A percentile compares a stretch with the other conserved stretches of the same genome.
These are phyloP conservation scores for Coix lacrymajobi DNA, from an alignment of 176 grass and related monocot genomes.

Conservation along the genomic window DNA sequence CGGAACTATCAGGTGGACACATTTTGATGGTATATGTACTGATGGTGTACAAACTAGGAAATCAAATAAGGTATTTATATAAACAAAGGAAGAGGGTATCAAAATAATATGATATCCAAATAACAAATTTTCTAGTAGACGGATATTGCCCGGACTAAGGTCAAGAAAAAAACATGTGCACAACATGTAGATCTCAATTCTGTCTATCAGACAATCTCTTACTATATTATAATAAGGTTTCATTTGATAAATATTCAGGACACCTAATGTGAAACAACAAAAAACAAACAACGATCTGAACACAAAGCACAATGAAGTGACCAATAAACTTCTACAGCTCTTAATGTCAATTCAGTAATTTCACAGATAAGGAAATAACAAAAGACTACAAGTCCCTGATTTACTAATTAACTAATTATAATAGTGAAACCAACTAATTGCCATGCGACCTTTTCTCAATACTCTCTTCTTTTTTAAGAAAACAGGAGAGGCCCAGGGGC, in stretches of 20 bases:
- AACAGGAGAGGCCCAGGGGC: no score
- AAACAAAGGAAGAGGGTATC: background rate
- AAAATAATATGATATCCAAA: slow-evolving; percentile 1
- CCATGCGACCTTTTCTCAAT: no score
- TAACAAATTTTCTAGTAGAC: background rate
- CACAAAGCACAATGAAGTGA: background rate
- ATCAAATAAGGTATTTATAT: background rate
- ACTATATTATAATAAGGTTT: background rate
- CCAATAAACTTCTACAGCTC: background rate
- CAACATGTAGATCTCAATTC: background rate
- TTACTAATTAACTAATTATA: background rate
- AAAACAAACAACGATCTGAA: background rate
- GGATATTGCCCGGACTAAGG: background rate
- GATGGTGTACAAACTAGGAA: no score
- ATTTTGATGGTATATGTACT: no score
- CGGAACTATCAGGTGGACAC: no score
- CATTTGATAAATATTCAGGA: background rate
- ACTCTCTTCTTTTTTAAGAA: no score
- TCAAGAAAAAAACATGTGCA: background rate
- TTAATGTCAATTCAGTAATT: background rate
- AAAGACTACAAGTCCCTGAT: background rate
- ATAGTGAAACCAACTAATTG: background rate
- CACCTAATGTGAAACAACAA: background rate
- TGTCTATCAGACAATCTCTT: background rate
- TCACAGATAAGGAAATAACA: background rate